Evolutionary conservation across 2,329 filamentous ascomycete species (phyloP).

Genomic region (Aspergillus sp.): DNA sequence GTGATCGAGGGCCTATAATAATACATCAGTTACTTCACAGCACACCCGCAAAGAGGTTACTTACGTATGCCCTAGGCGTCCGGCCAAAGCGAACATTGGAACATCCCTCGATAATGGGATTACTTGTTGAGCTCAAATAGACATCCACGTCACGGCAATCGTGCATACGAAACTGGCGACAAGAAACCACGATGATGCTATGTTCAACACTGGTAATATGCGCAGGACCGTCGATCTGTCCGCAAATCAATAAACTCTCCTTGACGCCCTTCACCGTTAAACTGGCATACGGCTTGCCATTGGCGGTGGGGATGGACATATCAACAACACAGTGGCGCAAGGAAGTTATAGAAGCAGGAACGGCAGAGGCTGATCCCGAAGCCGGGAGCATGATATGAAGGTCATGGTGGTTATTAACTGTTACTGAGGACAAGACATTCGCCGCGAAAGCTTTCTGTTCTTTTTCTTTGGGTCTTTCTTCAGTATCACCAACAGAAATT

Average conservation of each 20-base stretch:
- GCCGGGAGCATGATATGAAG: conserved; percentile 71
- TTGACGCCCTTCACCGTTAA: conserved; percentile 63
- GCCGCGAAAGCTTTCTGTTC: conserved; percentile 48
- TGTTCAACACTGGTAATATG: conserved; percentile 72
- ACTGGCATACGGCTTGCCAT: conserved; percentile 61
- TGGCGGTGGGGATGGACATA: conserved; percentile 59
- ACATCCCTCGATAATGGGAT: conserved; percentile 93
- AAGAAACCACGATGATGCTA: conserved; percentile 69
- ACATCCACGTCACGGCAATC: conserved; percentile 74
- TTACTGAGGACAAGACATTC: conserved; percentile 46
- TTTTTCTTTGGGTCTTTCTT: conserved; percentile 11
- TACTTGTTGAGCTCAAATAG: conserved; percentile 72
- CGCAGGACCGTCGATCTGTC: conserved; percentile 69
- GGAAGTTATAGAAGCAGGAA: conserved; percentile 65
- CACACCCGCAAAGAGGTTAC: conserved; percentile 23
- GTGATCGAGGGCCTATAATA: conserved; percentile 17
- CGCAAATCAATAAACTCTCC: conserved; percentile 67
- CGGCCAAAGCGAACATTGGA: conserved; percentile 69
- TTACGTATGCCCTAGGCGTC: conserved; percentile 62
- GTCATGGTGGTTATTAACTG: conserved; percentile 60
- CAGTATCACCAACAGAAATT: conserved; percentile 13
- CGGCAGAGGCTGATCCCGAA: conserved; percentile 62
- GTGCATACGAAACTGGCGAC: conserved; percentile 89
- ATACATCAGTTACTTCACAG: no score
- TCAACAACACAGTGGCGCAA: conserved; percentile 69